Evolutionary conservation across 768 basidiomycete genomes (phyloP).

Genomic region (Mycena capillaripes): DNA sequence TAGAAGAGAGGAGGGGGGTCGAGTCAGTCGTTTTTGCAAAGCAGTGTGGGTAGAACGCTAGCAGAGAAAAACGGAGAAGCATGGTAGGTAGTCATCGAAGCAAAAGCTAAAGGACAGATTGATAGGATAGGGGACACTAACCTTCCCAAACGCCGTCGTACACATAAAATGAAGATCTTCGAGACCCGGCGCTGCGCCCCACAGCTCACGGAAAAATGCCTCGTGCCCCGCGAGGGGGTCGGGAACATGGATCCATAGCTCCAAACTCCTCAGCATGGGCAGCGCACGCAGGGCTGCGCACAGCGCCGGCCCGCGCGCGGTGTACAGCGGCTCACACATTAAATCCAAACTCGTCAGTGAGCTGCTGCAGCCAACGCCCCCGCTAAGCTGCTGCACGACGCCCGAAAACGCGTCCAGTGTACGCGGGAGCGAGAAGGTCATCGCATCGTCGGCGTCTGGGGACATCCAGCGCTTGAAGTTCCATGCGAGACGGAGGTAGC

Average conservation of each 20-base stretch:
- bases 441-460: slow-evolving; percentile 51
- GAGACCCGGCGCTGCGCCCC: slow-evolving; percentile 53
- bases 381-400: slow-evolving; percentile 61
- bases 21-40: not conserved
- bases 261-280: slow-evolving; percentile 55
- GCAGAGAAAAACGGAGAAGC: not conserved
- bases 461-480: slow-evolving; percentile 66
- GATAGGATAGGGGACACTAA: too few relatives aligned
- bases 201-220: slow-evolving; percentile 51
- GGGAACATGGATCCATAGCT: slow-evolving; percentile 63
- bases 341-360: slow-evolving; percentile 59
- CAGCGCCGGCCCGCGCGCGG: slow-evolving; percentile 48
- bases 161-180: slow-evolving; percentile 68
- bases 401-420: slow-evolving; percentile 59
- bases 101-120: too few relatives aligned
- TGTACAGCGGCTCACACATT: slow-evolving; percentile 64
- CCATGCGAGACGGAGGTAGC: slow-evolving; percentile 62
- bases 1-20: slow-evolving; percentile 31
- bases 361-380: not conserved
- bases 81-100: not conserved
- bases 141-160: slow-evolving; percentile 59
- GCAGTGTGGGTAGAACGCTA: not conserved
- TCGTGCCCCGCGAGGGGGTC: slow-evolving; percentile 50
- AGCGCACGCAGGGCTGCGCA: slow-evolving; percentile 52
- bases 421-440: slow-evolving; percentile 48